Evolutionary conservation across 2,329 filamentous ascomycete genomes (phyloP).

Genomic region (Xylaria sp.): DNA sequence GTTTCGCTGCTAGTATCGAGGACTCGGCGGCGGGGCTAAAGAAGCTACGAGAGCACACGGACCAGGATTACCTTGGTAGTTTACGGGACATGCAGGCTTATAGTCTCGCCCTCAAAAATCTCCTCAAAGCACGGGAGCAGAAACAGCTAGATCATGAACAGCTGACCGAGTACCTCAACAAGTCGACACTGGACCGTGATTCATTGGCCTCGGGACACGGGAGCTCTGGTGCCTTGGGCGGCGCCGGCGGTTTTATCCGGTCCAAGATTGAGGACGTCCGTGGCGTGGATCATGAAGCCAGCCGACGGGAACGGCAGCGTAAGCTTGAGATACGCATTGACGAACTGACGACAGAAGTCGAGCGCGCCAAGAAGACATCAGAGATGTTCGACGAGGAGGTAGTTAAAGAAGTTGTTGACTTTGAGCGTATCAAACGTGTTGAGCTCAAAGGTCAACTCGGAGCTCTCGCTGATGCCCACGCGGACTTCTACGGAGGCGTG

Average conservation of each 20-base stretch:
- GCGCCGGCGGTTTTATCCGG: conserved; percentile 86
- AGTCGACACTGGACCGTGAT: conserved; percentile 88
- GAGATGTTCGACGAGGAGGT: conserved; percentile 98
- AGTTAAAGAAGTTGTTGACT: conserved; percentile 89
- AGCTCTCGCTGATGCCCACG: conserved; percentile 82
- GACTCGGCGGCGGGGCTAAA: conserved; percentile 83
- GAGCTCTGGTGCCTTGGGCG: conserved; percentile 65
- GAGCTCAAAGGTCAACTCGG: conserved; percentile 92
- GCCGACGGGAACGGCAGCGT: conserved; percentile 83
- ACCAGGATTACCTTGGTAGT: conserved; percentile 93
- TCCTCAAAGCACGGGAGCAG: conserved; percentile 93
- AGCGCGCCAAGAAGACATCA: conserved; percentile 83
- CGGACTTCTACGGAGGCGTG: conserved; percentile 84
- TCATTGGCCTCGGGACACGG: conserved; percentile 70
- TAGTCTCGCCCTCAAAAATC: conserved; percentile 82
- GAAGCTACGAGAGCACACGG: conserved; percentile 86
- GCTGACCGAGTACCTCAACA: conserved; percentile 93
- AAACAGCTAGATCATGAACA: conserved; percentile 98
- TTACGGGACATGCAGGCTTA: conserved; percentile 97
- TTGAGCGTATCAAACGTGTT: conserved; percentile 93
- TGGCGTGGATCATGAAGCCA: conserved; percentile 95
- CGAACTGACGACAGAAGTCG: conserved; percentile 88
- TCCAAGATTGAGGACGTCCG: conserved; percentile 96
- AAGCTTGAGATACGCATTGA: conserved; percentile 94
- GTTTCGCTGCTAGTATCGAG: conserved; percentile 87